Evolutionary conservation across 2,329 filamentous ascomycete species (phyloP).

Genomic region (Aspergillus phoenicis): DNA sequence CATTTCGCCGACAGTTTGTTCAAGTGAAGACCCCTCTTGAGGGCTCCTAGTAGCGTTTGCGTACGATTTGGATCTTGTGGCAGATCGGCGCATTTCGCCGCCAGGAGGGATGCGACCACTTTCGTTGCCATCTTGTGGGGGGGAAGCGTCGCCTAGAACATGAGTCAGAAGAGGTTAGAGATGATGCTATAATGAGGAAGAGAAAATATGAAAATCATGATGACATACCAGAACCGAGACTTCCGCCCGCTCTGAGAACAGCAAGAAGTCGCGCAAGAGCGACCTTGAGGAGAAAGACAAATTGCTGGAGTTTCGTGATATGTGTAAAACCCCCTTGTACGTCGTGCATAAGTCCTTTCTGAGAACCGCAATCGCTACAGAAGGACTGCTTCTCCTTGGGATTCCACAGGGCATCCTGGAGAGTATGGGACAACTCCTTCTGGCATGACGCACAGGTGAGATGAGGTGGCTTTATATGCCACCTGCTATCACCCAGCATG

Average conservation of each 20-base stretch:
- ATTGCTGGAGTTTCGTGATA: constrained; percentile 87
- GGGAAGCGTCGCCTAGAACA: constrained; percentile 66
- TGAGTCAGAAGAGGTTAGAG: constrained; percentile 10
- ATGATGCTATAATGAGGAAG: not conserved
- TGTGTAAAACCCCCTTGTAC: constrained; percentile 66
- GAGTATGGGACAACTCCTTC: constrained; percentile 68
- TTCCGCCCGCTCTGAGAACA: constrained; percentile 80
- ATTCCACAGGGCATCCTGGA: constrained; percentile 73
- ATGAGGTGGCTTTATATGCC: constrained; percentile 74
- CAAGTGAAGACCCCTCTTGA: constrained; percentile 73
- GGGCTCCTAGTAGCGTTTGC: constrained; percentile 63
- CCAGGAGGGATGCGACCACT: constrained; percentile 59
- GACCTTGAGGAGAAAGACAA: constrained; percentile 88
- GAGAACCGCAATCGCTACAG: constrained; percentile 66
- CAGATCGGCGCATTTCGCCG: constrained; percentile 59
- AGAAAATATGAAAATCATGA: not conserved
- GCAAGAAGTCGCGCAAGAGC: constrained; percentile 86
- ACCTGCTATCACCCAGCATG: constrained; percentile 71
- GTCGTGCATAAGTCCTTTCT: constrained; percentile 56
- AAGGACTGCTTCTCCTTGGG: constrained; percentile 68
- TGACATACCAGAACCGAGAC: constrained; percentile 65
- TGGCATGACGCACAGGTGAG: constrained; percentile 71
- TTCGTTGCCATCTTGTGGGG: constrained; percentile 68
- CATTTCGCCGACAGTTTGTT: constrained; percentile 95
- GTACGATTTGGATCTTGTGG: constrained; percentile 74